Percentiles rank a stretch among this genome's conserved stretches.
Evolutionary conservation across 345 rosid genomes (phyloP).

Genomic region (Brassica juncea): DNA sequence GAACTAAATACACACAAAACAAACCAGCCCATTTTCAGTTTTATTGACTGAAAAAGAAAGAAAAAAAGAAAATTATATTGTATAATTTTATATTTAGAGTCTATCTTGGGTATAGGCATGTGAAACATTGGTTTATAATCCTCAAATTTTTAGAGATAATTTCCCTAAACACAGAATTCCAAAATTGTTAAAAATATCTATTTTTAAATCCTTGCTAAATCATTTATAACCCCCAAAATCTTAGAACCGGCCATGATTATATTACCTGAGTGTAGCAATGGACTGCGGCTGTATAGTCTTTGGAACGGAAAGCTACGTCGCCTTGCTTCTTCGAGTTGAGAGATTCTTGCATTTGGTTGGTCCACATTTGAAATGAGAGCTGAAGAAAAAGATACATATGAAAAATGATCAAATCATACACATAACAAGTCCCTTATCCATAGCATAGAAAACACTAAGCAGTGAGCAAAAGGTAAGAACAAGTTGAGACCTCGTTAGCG

Average conservation of each 20-base stretch:
- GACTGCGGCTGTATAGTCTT: slow-evolving; percentile 72
- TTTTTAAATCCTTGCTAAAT: background rate
- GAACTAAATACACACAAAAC: slow-evolving; percentile 50
- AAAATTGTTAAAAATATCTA: background rate
- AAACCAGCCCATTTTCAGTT: background rate
- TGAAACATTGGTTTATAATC: too few relatives aligned
- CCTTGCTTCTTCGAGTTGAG: slow-evolving; percentile 90
- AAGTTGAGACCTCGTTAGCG: slow-evolving; percentile 71
- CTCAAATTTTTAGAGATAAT: too few relatives aligned
- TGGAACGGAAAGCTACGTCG: slow-evolving; percentile 81
- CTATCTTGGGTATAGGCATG: too few relatives aligned
- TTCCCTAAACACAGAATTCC: background rate
- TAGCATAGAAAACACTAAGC: background rate
- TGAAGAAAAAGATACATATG: slow-evolving; percentile 27
- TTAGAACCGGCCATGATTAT: background rate
- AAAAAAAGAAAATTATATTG: too few relatives aligned
- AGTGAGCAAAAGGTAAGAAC: background rate
- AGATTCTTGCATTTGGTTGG: slow-evolving; percentile 93
- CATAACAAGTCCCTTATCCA: background rate
- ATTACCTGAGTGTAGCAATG: slow-evolving; percentile 75
- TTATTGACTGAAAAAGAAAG: background rate
- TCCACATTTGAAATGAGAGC: slow-evolving; percentile 99
- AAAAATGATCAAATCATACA: background rate
- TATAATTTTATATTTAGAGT: too few relatives aligned
- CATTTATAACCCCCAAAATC: background rate